Evolutionary conservation across 441 rosid genomes (phyloP).

Genomic region (Arabidopsis hybrid): DNA sequence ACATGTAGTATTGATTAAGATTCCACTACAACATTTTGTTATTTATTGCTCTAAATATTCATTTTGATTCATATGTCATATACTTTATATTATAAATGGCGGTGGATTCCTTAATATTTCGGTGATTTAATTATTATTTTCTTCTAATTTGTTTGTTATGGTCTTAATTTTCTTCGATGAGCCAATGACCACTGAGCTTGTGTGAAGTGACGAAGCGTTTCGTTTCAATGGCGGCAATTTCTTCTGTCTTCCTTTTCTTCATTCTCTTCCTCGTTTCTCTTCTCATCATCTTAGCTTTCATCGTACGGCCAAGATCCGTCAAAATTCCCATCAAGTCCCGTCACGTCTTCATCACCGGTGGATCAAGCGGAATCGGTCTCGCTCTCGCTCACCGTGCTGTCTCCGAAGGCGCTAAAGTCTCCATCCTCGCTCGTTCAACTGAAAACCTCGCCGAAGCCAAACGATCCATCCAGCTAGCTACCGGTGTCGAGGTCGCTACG

Average conservation of each 20-base stretch:
- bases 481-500: conserved; percentile 66
- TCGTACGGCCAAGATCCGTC: conserved; percentile 66
- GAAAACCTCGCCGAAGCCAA: conserved; percentile 70
- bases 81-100: background rate
- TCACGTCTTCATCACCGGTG: conserved; percentile 80
- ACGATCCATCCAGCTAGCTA: conserved; percentile 53
- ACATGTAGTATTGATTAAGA: background rate
- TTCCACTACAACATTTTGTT: background rate
- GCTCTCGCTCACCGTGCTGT: conserved; percentile 45
- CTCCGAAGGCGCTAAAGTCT: conserved; percentile 67
- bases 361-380: background rate
- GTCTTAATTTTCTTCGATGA: background rate
- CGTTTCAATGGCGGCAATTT: conserved; percentile 13
- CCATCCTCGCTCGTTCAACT: conserved; percentile 72
- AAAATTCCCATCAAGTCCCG: conserved; percentile 69
- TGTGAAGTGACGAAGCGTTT: background rate
- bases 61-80: background rate
- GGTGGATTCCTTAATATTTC: background rate
- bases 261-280: conserved; percentile 41
- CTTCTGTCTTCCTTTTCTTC: conserved; percentile 39
- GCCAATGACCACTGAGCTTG: no score
- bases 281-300: conserved; percentile 51
- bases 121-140: background rate
- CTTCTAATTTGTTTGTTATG: background rate
- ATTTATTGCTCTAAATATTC: background rate